Evolutionary conservation across 805 yeast genomes (phyloP), one percentile per base, ranked within the genome.

Genomic region (Saturnispora saitoi): DNA sequence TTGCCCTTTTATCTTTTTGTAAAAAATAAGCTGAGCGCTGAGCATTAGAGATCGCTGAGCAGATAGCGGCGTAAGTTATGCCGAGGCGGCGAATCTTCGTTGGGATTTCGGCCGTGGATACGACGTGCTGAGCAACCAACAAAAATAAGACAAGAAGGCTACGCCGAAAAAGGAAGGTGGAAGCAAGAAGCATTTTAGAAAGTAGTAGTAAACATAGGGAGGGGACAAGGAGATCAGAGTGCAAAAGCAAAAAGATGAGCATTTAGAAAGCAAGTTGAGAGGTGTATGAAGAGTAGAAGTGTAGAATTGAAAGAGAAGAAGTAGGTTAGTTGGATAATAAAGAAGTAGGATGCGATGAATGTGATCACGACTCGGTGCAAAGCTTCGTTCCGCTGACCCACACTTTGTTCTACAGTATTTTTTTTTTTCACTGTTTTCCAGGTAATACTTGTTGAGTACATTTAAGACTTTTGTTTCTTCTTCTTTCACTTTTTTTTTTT

Each of bases 311-410:
- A n/a, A n/a, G n/a, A n/a, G n/a, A n/a, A n/a, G n/a, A n/a, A n/a
- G n/a, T n/a, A n/a, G n/a, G n/a, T n/a, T n/a, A n/a, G n/a, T n/a
- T n/a, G n/a, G n/a, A n/a, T n/a, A n/a, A n/a, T n/a, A n/a, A n/a
- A n/a, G n/a, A n/a, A n/a, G 12, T 17, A n/a, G 5, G 12, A 17
- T 17, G 20, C 17, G 11, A 15, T 34, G 15, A 7, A 14, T 17
- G 4, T 15, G 20, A 34, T 34, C 14, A 9, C 6, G 12, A 34
- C 38, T 34, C 38, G 38, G 38, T 34, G 22, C 38, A 34, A 34
- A 34, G 38, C 38, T 34, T 34, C 38, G 38, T 34, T 34, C 38
- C 38, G 38, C 38, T 34, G 22, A 34, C 38, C 38, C 38, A 34
- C 19, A 34, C 38, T 34, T 34, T 34, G 38, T 34, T 34, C 19